Conservation (phyloP, 345 rosid species). For the Bruguiera parviflora region DNA sequence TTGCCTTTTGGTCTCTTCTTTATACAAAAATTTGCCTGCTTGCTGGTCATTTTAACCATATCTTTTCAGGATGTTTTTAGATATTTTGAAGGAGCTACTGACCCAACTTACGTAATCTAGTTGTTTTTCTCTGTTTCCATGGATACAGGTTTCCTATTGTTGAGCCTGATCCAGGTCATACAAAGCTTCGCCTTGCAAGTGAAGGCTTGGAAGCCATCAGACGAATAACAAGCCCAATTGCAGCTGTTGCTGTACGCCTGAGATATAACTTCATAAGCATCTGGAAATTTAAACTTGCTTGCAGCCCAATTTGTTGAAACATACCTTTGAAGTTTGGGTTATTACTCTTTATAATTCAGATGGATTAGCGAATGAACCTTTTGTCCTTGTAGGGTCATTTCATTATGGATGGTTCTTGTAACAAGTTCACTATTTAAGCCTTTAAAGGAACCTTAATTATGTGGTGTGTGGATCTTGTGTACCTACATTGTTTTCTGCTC, state of each 20-base stretch:
- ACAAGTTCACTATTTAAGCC: too few relatives aligned
- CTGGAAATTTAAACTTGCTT: slow-evolving; percentile 21
- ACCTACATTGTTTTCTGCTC: too few relatives aligned
- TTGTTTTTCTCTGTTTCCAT: background rate
- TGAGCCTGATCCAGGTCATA: slow-evolving; percentile 97
- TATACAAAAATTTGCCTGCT: background rate
- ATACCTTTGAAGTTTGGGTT: background rate
- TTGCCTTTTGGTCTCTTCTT: background rate
- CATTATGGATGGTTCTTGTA: too few relatives aligned
- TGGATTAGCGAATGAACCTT: too few relatives aligned
- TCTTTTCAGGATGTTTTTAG: background rate
- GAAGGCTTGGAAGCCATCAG: slow-evolving; percentile 90
- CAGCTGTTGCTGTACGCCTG: slow-evolving; percentile 87
- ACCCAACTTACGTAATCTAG: background rate
- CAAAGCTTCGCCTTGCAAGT: slow-evolving; percentile 87
- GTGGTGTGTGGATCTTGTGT: too few relatives aligned
- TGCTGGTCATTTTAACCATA: background rate
- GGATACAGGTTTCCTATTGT: slow-evolving; percentile 76
- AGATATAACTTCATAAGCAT: slow-evolving; percentile 29
- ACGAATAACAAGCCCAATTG: slow-evolving; percentile 78
- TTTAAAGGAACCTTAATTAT: too few relatives aligned
- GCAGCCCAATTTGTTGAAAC: slow-evolving; percentile 10
- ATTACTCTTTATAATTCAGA: too few relatives aligned
- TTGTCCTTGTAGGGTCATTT: too few relatives aligned
- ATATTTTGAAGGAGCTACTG: background rate